phyloP scores from a whole-genome alignment of 2,329 filamentous ascomycete genomes.

The Pezicula neosporulosa region DNA sequence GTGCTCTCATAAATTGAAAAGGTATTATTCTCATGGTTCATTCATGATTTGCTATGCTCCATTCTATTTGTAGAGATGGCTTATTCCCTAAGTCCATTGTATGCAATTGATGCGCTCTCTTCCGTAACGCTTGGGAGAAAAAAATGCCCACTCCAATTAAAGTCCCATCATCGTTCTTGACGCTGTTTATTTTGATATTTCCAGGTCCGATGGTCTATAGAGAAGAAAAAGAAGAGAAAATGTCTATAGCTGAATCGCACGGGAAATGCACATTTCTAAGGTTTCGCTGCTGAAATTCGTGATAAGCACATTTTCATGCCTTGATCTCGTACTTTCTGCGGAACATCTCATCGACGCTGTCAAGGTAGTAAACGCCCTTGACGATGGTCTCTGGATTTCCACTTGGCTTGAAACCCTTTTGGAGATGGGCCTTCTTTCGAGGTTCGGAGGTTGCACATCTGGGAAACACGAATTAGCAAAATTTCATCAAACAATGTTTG shows the following conservation, averaged over 20 bases:
- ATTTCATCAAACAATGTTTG: conserved; percentile 1
- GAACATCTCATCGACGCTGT: conserved; percentile 82
- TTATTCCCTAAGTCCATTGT: no score
- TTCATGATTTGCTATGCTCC: neutral
- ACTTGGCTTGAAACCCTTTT: conserved; percentile 72
- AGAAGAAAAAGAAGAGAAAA: conserved; percentile 2
- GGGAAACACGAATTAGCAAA: conserved; percentile 18
- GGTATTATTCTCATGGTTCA: no score
- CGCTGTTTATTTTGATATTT: neutral
- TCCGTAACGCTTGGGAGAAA: neutral
- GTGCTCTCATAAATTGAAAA: no score
- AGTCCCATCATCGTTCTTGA: conserved; percentile 1
- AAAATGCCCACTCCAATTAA: conserved; percentile 6
- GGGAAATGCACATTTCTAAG: conserved; percentile 4
- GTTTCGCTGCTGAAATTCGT: neutral
- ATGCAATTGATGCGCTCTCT: neutral
- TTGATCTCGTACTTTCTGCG: conserved; percentile 75
- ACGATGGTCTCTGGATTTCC: conserved; percentile 65
- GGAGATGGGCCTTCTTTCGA: conserved; percentile 77
- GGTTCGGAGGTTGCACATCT: conserved; percentile 80
- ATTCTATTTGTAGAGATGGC: neutral
- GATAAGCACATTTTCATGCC: conserved; percentile 45
- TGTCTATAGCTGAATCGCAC: neutral
- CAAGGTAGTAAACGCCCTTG: conserved; percentile 73
- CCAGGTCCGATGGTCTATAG: conserved; percentile 12